These are phyloP conservation scores for Peronospora farinosa DNA, from an alignment of 352 stramenopile genomes.

Conservation along the genomic window DNA sequence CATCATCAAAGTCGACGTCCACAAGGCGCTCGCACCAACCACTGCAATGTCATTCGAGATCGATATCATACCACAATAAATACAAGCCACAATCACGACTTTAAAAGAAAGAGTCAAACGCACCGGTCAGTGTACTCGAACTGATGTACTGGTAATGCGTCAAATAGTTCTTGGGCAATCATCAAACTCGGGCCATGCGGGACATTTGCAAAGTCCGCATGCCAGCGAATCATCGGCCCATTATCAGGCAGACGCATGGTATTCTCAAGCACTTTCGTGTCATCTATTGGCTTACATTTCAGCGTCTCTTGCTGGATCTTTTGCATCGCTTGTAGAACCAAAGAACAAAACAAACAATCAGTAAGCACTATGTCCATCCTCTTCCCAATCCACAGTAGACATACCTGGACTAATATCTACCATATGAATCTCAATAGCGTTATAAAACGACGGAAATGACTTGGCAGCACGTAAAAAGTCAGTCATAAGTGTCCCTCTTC, in stretches of 20 bases:
- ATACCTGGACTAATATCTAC: constrained; percentile 84
- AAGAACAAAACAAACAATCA: neutral
- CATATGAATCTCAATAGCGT: constrained; percentile 85
- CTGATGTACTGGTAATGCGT: constrained; percentile 91
- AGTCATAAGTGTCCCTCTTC: constrained; percentile 90
- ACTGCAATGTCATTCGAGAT: constrained; percentile 23
- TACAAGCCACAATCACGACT: neutral
- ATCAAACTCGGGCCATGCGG: constrained; percentile 81
- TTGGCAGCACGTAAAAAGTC: constrained; percentile 88
- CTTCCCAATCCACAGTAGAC: neutral
- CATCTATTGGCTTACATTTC: constrained; percentile 36
- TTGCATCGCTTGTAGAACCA: constrained; percentile 50
- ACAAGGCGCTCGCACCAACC: constrained; percentile 93
- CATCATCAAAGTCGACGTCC: constrained; percentile 83
- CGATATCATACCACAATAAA: constrained; percentile 3
- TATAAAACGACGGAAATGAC: constrained; percentile 86
- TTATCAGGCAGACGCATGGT: constrained; percentile 46
- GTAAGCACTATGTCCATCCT: constrained; percentile 2
- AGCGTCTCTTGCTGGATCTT: constrained; percentile 88
- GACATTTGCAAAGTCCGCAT: constrained; percentile 78
- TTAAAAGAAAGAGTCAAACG: neutral
- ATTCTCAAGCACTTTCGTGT: constrained; percentile 23
- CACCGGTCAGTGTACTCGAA: constrained; percentile 91
- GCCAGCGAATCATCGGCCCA: constrained; percentile 70
- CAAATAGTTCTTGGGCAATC: constrained; percentile 92